phyloP scores from a whole-genome alignment of 371 early-diverging fungal genomes.

The Mortierella sp. region DNA sequence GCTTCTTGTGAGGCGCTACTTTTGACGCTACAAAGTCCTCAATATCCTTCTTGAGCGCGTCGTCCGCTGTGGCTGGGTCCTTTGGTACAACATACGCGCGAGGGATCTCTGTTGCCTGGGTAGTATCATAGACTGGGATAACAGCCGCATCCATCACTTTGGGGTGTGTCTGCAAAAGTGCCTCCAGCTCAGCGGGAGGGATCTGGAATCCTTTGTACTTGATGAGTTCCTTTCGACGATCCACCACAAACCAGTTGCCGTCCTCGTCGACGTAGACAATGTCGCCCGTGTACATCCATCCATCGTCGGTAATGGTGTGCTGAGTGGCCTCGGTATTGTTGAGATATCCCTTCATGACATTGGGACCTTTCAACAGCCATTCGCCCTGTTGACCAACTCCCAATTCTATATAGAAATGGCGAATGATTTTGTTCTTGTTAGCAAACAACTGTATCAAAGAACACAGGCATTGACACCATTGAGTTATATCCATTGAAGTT shows the following conservation, averaged over 20 bases:
- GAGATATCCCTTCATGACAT: constrained; percentile 82
- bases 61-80: constrained; percentile 35
- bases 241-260: constrained; percentile 69
- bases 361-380: constrained; percentile 84
- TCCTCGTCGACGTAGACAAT: constrained; percentile 71
- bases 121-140: constrained; percentile 69
- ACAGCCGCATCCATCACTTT: constrained; percentile 82
- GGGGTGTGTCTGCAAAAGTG: constrained; percentile 75
- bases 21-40: constrained; percentile 64
- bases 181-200: constrained; percentile 89
- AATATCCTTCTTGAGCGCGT: constrained; percentile 62
- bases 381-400: constrained; percentile 72
- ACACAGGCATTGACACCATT: no score
- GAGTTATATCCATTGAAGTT: not conserved
- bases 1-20: constrained; percentile 79
- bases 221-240: constrained; percentile 82
- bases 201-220: constrained; percentile 86
- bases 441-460: not conserved
- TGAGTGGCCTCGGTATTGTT: constrained; percentile 76
- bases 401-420: constrained; percentile 51
- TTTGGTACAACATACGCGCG: constrained; percentile 79
- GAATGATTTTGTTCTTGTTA: not conserved
- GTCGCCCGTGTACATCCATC: constrained; percentile 90
- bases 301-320: constrained; percentile 68
- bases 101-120: constrained; percentile 82